Percentiles rank a stretch among this genome's conserved stretches.
Evolutionary conservation across 306 rosid genomes (phyloP).

Genomic region (Astragalus membranaceus): DNA sequence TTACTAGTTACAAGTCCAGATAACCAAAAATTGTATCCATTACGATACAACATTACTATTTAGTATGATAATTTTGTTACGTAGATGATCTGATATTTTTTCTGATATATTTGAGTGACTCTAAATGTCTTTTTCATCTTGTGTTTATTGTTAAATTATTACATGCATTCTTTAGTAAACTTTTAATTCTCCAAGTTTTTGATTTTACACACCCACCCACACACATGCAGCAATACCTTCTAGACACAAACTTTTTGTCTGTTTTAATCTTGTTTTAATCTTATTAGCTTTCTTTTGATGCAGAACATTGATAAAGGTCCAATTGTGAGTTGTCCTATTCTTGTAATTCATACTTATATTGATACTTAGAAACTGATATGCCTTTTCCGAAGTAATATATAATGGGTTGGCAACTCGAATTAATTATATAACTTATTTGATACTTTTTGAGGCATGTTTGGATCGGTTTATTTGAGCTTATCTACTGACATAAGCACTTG

Average conservation of each 20-base stretch:
- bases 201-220: not conserved
- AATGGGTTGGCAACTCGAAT: no score
- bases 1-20: not conserved
- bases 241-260: not conserved
- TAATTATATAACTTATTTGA: no score
- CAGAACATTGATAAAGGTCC: no score
- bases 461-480: no score
- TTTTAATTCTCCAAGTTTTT: not conserved
- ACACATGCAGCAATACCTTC: not conserved
- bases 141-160: slow-evolving; percentile 1
- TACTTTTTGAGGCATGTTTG: no score
- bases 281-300: no score
- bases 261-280: no score
- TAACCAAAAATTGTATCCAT: not conserved
- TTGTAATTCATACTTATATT: no score
- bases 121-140: not conserved
- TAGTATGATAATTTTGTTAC: not conserved
- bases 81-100: not conserved
- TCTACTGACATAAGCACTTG: no score
- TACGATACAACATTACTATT: not conserved
- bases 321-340: no score
- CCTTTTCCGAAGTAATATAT: no score
- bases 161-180: not conserved
- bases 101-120: not conserved
- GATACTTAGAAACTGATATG: no score